Base-by-base conservation (phyloP, 1,284 basidiomycete species). In the Singerocomus rubriflavus region DNA sequence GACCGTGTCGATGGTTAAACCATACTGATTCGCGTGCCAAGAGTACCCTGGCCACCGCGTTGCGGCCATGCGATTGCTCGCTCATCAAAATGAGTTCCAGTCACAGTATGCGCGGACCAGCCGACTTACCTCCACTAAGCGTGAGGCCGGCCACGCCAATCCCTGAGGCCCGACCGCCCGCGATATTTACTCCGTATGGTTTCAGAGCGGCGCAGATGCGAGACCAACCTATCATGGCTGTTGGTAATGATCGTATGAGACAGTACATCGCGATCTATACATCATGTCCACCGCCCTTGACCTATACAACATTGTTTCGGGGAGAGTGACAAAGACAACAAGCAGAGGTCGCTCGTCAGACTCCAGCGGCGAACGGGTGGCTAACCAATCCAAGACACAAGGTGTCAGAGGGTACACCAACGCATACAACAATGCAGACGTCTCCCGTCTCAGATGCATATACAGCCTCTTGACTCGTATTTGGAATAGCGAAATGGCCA, bases 391-490 rank as follows among this genome's bases (percentile, higher is more conserved):
- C 5, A 85, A 44, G 27, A 83, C 26, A 25, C 7, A 21, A 17
- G 14, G 17, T 5, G 25, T 59, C 13, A 54, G 49, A 32, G 26
- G 16, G 39, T 8, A 26, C 31, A 17, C 16, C 21, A 32, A 37
- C 11, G 60, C 73, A 60, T 66, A 78, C 80, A 48, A 73, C 76
- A 34, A 58, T 64, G 14, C 63, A 74, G 43, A 79, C 69, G 58
- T 80, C 81, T 25, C 68, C 67, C 4, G 73, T 80, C 57, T 81
- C 75, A n/a, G 82, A 78, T 11, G 73, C 73, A 60, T 81, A 83
- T 1, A 64, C 63, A 7, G 80, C 63, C 0, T 40, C 13, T 53
- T 76, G 71, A 0, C 21, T 21, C 21, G 67, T 59, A 50, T 75
- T 80, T 9, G 79, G 77, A 10, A 57, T 55, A 2, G 75, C 70